Evolutionary conservation across 1,284 basidiomycete genomes (phyloP).

Genomic region (Rhizoctonia solani): DNA sequence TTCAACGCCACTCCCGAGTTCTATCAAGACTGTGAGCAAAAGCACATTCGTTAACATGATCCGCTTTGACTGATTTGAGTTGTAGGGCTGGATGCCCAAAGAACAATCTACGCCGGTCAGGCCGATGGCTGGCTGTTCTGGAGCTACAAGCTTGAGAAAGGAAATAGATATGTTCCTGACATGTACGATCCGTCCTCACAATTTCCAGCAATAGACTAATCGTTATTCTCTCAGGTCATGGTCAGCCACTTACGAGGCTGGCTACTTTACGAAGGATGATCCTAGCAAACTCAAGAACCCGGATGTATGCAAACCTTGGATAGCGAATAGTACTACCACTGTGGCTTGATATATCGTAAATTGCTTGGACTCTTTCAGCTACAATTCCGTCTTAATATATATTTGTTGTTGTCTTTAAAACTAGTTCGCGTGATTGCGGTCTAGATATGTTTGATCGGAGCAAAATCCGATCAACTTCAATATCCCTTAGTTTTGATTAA

Average conservation of each 20-base stretch:
- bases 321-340: not conserved
- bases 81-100: constrained; percentile 46
- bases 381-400: too few relatives aligned
- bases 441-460: too few relatives aligned
- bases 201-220: too few relatives aligned
- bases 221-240: constrained; percentile 63
- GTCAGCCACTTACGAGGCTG: constrained; percentile 59
- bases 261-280: constrained; percentile 67
- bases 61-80: constrained; percentile 64
- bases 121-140: constrained; percentile 60
- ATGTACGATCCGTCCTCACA: too few relatives aligned
- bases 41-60: too few relatives aligned
- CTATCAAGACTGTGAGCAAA: constrained; percentile 36
- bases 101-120: constrained; percentile 59
- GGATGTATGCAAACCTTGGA: constrained; percentile 60
- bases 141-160: constrained; percentile 77
- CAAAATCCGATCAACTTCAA: too few relatives aligned
- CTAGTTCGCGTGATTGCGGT: too few relatives aligned
- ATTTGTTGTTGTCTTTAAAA: too few relatives aligned
- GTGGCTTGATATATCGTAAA: too few relatives aligned
- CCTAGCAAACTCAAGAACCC: constrained; percentile 60
- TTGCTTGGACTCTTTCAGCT: too few relatives aligned
- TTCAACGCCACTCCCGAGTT: constrained; percentile 67
- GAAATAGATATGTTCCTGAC: not conserved
- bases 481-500: too few relatives aligned